Percentiles rank a stretch among this genome's conserved stretches.
Conservation (phyloP, 305 asterid genomes). For the Euphrasia arctica region DNA sequence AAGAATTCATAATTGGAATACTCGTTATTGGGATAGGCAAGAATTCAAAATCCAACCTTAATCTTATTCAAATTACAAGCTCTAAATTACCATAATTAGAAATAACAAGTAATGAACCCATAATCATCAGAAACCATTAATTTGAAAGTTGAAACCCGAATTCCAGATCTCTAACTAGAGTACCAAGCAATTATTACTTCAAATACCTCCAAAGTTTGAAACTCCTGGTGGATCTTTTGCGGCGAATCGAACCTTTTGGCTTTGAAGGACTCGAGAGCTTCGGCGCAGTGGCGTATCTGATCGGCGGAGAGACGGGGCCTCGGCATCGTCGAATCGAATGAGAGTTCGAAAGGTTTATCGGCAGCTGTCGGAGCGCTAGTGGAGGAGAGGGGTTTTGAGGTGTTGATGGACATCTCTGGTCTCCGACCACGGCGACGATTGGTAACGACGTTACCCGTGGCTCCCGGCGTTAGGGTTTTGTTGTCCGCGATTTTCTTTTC, state of each 20-base stretch:
- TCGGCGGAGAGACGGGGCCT: conserved; percentile 27
- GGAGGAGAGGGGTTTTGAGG: conserved; percentile 33
- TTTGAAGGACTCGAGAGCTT: conserved; percentile 58
- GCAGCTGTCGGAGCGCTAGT: conserved; percentile 5
- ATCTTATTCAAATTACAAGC: not conserved
- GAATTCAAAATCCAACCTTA: too few relatives aligned
- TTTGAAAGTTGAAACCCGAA: not conserved
- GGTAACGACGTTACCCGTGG: conserved; percentile 72
- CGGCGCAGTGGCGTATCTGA: conserved; percentile 59
- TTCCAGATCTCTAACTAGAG: not conserved
- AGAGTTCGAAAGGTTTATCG: conserved; percentile 31
- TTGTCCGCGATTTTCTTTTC: too few relatives aligned
- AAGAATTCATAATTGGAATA: too few relatives aligned
- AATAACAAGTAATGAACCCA: too few relatives aligned
- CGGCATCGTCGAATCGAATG: conserved; percentile 37
- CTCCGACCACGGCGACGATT: conserved; percentile 62
- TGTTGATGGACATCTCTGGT: conserved; percentile 61
- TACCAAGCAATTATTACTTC: too few relatives aligned
- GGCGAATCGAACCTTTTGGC: conserved; percentile 37
- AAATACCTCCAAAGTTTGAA: conserved; percentile 23
- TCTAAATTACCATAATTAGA: not conserved
- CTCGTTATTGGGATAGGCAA: too few relatives aligned
- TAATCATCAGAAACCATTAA: too few relatives aligned
- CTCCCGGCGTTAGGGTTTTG: conserved; percentile 26
- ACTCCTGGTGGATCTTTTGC: conserved; percentile 46